Conservation (phyloP, 148 eudicot species). For the Oxyria digyna region DNA sequence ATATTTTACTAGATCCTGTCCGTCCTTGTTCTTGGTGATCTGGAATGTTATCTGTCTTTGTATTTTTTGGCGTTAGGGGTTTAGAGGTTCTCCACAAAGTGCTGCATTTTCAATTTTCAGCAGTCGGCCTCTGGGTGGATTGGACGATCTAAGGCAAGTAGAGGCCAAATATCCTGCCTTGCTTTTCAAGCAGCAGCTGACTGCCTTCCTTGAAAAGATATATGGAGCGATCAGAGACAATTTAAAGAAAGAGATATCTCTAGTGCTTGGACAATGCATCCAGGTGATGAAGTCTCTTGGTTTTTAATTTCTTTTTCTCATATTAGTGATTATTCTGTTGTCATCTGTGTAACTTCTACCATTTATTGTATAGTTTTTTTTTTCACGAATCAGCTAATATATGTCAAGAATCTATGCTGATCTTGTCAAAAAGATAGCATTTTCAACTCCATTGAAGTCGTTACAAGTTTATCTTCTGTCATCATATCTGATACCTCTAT, state of each 20-base stretch:
- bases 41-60: background rate
- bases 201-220: conserved; percentile 88
- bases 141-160: conserved; percentile 39
- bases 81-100: conserved; percentile 35
- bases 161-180: conserved; percentile 96
- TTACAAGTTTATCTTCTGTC: background rate
- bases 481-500: background rate
- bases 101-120: conserved; percentile 26
- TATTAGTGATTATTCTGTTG: background rate
- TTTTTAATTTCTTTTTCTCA: background rate
- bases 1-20: background rate
- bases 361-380: background rate
- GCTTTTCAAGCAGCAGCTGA: conserved; percentile 90
- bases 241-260: conserved; percentile 85
- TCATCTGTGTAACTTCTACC: background rate
- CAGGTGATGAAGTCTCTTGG: conserved; percentile 35
- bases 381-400: background rate
- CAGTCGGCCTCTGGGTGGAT: conserved; percentile 23
- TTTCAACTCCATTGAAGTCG: background rate
- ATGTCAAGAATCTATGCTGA: background rate
- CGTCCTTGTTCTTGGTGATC: background rate
- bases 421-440: background rate
- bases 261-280: conserved; percentile 72
- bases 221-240: conserved; percentile 92
- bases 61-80: conserved; percentile 14